Percentiles rank a stretch among this genome's conserved stretches.
phyloP scores from a whole-genome alignment of 1,284 basidiomycete species.

The Ustilago bromivora region DNA sequence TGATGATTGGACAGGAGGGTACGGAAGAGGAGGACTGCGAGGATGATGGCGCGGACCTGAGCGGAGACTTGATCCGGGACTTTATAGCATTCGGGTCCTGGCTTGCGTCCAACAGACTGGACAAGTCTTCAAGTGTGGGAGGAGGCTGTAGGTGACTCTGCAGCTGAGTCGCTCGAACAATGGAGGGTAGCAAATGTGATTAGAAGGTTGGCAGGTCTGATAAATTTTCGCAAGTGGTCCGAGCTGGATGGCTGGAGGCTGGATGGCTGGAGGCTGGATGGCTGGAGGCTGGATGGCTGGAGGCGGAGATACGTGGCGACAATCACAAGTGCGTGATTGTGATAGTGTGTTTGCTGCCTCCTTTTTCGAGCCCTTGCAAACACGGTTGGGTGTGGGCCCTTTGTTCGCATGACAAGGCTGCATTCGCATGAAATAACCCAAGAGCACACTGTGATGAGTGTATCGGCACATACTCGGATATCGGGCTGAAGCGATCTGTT shows the following conservation, averaged over 20 bases:
- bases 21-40: background rate
- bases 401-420: background rate
- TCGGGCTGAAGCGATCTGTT: slow-evolving; percentile 2
- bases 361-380: background rate
- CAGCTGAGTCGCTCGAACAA: background rate
- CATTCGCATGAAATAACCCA: background rate
- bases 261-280: too few species aligned
- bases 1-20: background rate
- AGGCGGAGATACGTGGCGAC: slow-evolving; percentile 13
- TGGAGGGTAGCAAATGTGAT: slow-evolving; percentile 1
- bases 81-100: background rate
- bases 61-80: background rate
- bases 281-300: background rate
- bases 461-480: background rate
- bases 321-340: background rate
- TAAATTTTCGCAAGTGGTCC: slow-evolving; percentile 8
- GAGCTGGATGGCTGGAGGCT: background rate
- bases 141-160: background rate
- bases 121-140: background rate
- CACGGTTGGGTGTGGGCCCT: background rate
- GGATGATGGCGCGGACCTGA: background rate
- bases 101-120: background rate
- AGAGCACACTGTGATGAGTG: background rate
- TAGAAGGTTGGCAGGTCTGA: slow-evolving; percentile 14
- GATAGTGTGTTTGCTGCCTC: slow-evolving; percentile 1